Conservation (phyloP, 2,329 filamentous ascomycete genomes). For the Triangularia setosa region DNA sequence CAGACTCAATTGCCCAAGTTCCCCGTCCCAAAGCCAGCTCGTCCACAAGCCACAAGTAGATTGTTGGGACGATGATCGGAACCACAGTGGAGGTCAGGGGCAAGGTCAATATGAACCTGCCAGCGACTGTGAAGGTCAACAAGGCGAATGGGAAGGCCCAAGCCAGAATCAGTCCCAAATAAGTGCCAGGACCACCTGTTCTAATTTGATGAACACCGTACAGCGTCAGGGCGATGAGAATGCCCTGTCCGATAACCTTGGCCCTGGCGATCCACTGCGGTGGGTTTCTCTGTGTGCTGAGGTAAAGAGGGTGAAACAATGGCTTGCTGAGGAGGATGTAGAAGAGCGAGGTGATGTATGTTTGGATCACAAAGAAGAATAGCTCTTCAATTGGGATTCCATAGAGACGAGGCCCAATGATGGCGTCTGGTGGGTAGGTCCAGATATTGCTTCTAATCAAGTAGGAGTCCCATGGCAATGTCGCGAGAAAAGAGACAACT, state of each 20-base stretch:
- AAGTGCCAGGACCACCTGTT: constrained; percentile 52
- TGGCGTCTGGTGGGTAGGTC: constrained; percentile 64
- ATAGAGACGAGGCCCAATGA: constrained; percentile 59
- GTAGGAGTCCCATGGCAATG: constrained; percentile 74
- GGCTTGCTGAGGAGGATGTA: constrained; percentile 66
- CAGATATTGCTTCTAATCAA: constrained; percentile 65
- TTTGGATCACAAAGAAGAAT: constrained; percentile 76
- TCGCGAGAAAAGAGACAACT: constrained; percentile 60
- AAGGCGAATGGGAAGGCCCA: constrained; percentile 67
- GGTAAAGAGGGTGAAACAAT: constrained; percentile 47
- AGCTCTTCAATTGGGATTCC: constrained; percentile 68
- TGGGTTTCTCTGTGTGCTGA: constrained; percentile 32
- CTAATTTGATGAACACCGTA: constrained; percentile 43
- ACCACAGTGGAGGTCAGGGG: constrained; percentile 54
- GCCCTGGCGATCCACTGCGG: constrained; percentile 24
- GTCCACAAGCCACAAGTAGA: constrained; percentile 71
- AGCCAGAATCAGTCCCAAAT: constrained; percentile 64
- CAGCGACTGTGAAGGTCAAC: constrained; percentile 60
- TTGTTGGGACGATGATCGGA: constrained; percentile 60
- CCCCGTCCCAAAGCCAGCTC: constrained; percentile 63
- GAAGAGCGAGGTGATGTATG: constrained; percentile 65
- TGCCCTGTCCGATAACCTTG: constrained; percentile 47
- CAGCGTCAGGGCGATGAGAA: constrained; percentile 42
- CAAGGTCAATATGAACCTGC: constrained; percentile 59
- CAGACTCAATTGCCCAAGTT: constrained; percentile 66